Conservation (phyloP, 2,329 filamentous ascomycete genomes). For the Herpotrichia juniperi region DNA sequence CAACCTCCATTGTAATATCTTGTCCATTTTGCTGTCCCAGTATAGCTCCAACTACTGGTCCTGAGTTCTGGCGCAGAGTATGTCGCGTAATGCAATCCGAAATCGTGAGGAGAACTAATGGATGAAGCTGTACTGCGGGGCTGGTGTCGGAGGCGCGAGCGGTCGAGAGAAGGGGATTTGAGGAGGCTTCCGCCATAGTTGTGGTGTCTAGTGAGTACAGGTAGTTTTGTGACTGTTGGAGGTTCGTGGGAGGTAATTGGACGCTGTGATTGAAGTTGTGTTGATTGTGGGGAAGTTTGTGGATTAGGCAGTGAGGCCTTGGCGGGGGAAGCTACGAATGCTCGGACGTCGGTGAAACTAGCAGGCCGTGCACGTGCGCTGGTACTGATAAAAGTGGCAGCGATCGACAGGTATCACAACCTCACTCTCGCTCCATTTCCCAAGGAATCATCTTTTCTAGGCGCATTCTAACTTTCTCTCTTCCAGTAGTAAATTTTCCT, state of each 20-base stretch:
- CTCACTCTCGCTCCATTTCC: no score
- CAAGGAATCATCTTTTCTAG: no score
- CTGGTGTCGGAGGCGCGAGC: slow-evolving; percentile 67
- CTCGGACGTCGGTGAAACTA: no score
- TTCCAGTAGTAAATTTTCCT: no score
- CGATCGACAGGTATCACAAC: no score
- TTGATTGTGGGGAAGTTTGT: slow-evolving; percentile 10
- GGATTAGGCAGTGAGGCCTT: slow-evolving; percentile 19
- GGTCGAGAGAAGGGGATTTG: slow-evolving; percentile 52
- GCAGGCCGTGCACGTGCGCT: no score
- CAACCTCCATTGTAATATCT: slow-evolving; percentile 89
- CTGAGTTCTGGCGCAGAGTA: slow-evolving; percentile 74
- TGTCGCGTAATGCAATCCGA: slow-evolving; percentile 96
- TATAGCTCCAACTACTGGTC: slow-evolving; percentile 84
- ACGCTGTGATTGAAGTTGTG: slow-evolving; percentile 10
- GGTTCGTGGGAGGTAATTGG: slow-evolving; percentile 1
- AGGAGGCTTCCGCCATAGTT: slow-evolving; percentile 43
- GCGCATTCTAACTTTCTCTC: no score
- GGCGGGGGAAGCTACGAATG: no score
- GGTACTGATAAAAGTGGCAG: no score
- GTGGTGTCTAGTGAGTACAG: background rate
- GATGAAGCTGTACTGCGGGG: slow-evolving; percentile 84
- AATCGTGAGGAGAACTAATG: slow-evolving; percentile 92
- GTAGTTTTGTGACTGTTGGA: background rate
- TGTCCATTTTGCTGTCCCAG: slow-evolving; percentile 90